Conservation (phyloP, 345 rosid species). For the Brassica incana region DNA sequence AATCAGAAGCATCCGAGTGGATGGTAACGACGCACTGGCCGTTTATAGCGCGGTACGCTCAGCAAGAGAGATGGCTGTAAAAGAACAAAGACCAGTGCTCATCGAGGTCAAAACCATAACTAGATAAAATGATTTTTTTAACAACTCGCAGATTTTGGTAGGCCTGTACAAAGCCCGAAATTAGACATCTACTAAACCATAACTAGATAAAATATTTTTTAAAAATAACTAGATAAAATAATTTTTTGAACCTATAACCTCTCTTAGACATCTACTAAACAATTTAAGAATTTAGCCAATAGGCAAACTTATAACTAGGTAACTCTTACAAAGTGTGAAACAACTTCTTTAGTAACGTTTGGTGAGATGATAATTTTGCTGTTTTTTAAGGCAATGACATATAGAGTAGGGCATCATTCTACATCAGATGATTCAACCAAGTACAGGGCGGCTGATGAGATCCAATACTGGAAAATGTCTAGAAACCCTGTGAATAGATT, state of each 20-base stretch:
- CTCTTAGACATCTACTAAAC: too few species aligned
- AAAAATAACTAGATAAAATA: too few species aligned
- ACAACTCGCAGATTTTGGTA: too few species aligned
- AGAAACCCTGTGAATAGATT: constrained; percentile 70
- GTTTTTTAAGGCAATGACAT: constrained; percentile 56
- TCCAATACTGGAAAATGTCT: constrained; percentile 64
- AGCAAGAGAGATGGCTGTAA: constrained; percentile 69
- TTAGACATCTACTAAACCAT: too few species aligned
- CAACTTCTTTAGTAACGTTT: neutral
- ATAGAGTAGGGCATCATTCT: constrained; percentile 83
- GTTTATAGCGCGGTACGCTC: constrained; percentile 57
- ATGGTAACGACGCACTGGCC: constrained; percentile 82
- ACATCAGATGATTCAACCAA: constrained; percentile 90
- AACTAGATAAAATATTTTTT: too few species aligned
- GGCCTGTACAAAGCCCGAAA: too few species aligned
- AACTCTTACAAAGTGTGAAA: neutral
- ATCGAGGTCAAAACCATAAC: constrained; percentile 51
- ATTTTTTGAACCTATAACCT: too few species aligned
- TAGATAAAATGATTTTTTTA: neutral
- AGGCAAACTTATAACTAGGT: too few species aligned
- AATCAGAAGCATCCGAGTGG: constrained; percentile 75
- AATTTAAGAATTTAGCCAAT: too few species aligned
- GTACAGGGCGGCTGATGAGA: constrained; percentile 59
- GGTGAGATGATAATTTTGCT: neutral
- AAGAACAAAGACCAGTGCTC: constrained; percentile 60